These are phyloP conservation scores for Xylariaceae sp. DNA, from an alignment of 2,329 filamentous ascomycete genomes.

Conservation along the genomic window DNA sequence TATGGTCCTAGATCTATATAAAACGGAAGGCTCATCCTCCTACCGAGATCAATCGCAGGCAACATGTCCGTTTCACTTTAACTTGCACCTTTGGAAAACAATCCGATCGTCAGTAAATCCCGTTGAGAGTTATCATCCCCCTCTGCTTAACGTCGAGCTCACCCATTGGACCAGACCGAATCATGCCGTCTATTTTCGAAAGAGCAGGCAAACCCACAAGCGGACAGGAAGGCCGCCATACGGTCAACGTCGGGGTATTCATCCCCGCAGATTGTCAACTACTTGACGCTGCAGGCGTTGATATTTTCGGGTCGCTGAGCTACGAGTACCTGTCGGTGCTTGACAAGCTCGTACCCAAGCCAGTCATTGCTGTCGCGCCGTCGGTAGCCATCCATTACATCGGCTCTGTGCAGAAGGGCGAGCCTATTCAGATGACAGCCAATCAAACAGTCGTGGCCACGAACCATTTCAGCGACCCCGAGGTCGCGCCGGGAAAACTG, in stretches of 20 bases:
- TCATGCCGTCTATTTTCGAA: slow-evolving; percentile 14
- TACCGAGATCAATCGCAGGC: too few species aligned
- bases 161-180: not conserved
- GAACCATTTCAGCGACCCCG: slow-evolving; percentile 42
- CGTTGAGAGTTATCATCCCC: too few species aligned
- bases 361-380: slow-evolving; percentile 42
- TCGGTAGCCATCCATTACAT: slow-evolving; percentile 47
- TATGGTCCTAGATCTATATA: not conserved
- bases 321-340: slow-evolving; percentile 41
- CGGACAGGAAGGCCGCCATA: slow-evolving; percentile 14
- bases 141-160: too few species aligned
- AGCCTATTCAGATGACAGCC: slow-evolving; percentile 42
- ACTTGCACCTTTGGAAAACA: too few species aligned
- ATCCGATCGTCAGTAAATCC: too few species aligned
- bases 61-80: too few species aligned
- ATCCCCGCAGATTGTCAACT: slow-evolving; percentile 46
- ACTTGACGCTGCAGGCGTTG: slow-evolving; percentile 50
- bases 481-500: slow-evolving; percentile 49
- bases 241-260: slow-evolving; percentile 49
- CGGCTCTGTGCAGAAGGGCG: slow-evolving; percentile 35
- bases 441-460: slow-evolving; percentile 39
- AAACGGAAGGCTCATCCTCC: too few species aligned
- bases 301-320: slow-evolving; percentile 47
- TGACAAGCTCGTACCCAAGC: slow-evolving; percentile 33
- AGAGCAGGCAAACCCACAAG: slow-evolving; percentile 10